phyloP scores from a whole-genome alignment of 2,329 filamentous ascomycete species.

The Cercospora citrullina region DNA sequence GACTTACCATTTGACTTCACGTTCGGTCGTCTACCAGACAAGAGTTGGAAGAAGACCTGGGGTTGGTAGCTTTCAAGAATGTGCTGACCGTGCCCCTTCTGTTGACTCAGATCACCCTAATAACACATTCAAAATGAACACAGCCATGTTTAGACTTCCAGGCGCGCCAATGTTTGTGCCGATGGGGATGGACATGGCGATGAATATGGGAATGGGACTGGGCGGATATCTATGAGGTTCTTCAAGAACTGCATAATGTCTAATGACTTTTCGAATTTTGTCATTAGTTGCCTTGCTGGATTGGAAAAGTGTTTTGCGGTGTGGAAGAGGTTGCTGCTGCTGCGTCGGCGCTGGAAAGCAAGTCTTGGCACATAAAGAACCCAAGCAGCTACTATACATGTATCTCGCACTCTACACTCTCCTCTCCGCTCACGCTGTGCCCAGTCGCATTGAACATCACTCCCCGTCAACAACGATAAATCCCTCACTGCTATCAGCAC shows the following conservation, averaged over 20 bases:
- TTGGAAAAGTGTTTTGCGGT: neutral
- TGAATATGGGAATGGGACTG: slow-evolving; percentile 1
- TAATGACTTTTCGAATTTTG: neutral
- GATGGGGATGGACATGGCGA: neutral
- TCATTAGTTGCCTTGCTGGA: neutral
- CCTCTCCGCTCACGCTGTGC: neutral
- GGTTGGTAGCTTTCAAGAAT: neutral
- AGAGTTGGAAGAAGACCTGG: slow-evolving; percentile 1
- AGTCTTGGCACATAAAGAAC: neutral
- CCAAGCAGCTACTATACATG: neutral
- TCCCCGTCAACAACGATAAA: neutral
- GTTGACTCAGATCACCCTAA: neutral
- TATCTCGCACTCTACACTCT: neutral
- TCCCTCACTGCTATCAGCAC: neutral
- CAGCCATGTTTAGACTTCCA: neutral
- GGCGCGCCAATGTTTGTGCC: neutral
- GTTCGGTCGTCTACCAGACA: neutral
- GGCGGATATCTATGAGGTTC: neutral
- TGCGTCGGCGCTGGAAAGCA: neutral
- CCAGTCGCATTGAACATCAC: neutral
- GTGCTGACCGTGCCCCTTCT: neutral
- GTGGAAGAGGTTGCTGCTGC: neutral
- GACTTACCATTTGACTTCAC: neutral
- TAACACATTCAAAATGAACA: neutral
- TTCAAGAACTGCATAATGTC: neutral